Conservation (phyloP, 2,329 filamentous ascomycete species). For the Xylaria sp. region DNA sequence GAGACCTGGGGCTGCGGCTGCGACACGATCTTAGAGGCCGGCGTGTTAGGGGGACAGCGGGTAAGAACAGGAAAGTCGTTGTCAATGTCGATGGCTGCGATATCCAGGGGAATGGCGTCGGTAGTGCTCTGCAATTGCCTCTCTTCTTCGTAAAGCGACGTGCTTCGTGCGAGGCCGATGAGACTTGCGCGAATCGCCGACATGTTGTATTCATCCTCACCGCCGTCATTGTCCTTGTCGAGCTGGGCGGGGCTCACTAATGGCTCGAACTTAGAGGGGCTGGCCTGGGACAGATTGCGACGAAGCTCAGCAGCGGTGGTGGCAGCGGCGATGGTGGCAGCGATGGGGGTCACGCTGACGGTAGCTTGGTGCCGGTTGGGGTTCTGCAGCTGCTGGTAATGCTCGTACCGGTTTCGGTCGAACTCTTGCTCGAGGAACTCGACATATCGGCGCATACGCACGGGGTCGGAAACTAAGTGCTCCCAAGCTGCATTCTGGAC, state of each 20-base stretch:
- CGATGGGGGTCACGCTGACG: too few relatives aligned
- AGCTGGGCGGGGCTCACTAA: not conserved
- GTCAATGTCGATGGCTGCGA: not conserved
- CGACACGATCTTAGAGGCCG: too few relatives aligned
- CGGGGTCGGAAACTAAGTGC: not conserved
- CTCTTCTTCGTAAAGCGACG: not conserved
- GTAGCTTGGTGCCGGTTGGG: too few relatives aligned
- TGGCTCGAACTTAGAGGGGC: too few relatives aligned
- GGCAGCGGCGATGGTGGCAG: too few relatives aligned
- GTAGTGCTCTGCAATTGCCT: not conserved
- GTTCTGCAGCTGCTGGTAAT: too few relatives aligned
- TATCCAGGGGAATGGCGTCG: not conserved
- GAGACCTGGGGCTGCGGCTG: too few relatives aligned
- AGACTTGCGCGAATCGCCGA: not conserved
- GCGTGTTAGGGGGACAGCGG: too few relatives aligned
- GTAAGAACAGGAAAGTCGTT: too few relatives aligned
- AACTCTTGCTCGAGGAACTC: not conserved
- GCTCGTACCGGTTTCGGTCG: not conserved
- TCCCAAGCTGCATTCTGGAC: not conserved
- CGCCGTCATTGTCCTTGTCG: not conserved
- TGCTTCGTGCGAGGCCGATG: not conserved
- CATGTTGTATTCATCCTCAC: too few relatives aligned
- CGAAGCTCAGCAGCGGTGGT: too few relatives aligned
- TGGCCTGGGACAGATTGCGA: too few relatives aligned
- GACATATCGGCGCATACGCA: not conserved